Evolutionary conservation across 257 asterid species (phyloP), one percentile per base, ranked within the genome.

Genomic region (Datura wrightii): DNA sequence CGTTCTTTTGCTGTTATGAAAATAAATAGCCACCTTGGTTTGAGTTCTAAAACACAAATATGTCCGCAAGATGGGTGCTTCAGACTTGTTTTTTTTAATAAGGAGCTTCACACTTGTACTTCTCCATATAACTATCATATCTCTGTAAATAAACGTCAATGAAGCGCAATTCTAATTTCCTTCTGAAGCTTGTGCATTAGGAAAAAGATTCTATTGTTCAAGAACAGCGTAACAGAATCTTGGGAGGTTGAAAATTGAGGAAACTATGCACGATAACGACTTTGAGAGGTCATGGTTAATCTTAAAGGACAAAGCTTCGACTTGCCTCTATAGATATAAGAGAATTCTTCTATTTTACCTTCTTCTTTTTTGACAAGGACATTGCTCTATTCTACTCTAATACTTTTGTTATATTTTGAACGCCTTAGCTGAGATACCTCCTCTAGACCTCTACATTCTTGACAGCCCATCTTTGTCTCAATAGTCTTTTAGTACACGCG

Each of bases 21-120:
- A 74, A 74, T 24, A 74, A 18, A 48, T 48, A 72, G 42, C 10
- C 24, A 74, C 42, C 13, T 72, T 2, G 3, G 42, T 48, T 74
- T 74, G 60, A 3, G 59, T 48, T 48, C 60, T 48, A 74, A 48
- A 74, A 74, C 60, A 48, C 42, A 74, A 74, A 72, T 72, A 72
- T 44, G 37, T 14, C 59, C 46, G 42, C 13, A 48, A 48, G 15
- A 19, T 48, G 42, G 59, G 41, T 44, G 80, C 31, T 24, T 24
- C 31, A 24, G 0, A 24, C 31, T 24, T 24, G 31, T 24, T 24
- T 24, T 24, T 24, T 24, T 24, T 24, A 24, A 24, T 24, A 24
- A 24, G 31, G 4, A 39, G 42, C 60, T 48, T 48, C 9, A 48
- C 60, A 74, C 44, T 74, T 48, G 11, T 10, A 5, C 6, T 62